Evolutionary conservation across 1,284 basidiomycete genomes (phyloP).

Genomic region (Meripilus lineatus): DNA sequence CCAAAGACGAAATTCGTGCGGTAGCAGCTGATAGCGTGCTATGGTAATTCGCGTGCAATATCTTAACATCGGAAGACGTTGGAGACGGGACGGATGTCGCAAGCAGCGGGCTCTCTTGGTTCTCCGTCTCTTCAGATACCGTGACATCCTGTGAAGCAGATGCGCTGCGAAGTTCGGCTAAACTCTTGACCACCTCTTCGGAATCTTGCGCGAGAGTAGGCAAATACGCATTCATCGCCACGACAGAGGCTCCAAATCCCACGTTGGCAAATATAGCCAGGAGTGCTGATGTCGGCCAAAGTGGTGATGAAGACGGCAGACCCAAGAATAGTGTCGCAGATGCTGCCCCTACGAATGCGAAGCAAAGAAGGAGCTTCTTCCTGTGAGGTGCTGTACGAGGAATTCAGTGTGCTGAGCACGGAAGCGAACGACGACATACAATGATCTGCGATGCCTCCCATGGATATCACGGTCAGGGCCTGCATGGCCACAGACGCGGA

Average conservation of each 20-base stretch:
- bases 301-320: constrained; percentile 59
- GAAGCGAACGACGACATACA: constrained; percentile 45
- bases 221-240: constrained; percentile 88
- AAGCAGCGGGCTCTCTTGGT: neutral
- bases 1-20: constrained; percentile 75
- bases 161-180: constrained; percentile 27
- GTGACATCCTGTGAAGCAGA: neutral
- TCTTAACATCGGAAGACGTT: constrained; percentile 16
- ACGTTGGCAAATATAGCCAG: constrained; percentile 76
- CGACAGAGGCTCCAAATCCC: constrained; percentile 77
- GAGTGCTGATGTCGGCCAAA: constrained; percentile 62
- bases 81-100: constrained; percentile 11
- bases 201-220: constrained; percentile 69
- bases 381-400: constrained; percentile 61
- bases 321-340: constrained; percentile 68
- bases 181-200: constrained; percentile 50
- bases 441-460: constrained; percentile 84
- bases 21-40: constrained; percentile 62
- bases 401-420: neutral
- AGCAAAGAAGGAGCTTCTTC: constrained; percentile 70
- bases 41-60: constrained; percentile 19
- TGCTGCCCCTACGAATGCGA: constrained; percentile 67
- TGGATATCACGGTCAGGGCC: constrained; percentile 85
- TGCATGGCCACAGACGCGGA: constrained; percentile 83
- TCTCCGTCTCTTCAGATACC: too few species aligned